Conservation (phyloP, 306 rosid species). For the Gillenia trifoliata region DNA sequence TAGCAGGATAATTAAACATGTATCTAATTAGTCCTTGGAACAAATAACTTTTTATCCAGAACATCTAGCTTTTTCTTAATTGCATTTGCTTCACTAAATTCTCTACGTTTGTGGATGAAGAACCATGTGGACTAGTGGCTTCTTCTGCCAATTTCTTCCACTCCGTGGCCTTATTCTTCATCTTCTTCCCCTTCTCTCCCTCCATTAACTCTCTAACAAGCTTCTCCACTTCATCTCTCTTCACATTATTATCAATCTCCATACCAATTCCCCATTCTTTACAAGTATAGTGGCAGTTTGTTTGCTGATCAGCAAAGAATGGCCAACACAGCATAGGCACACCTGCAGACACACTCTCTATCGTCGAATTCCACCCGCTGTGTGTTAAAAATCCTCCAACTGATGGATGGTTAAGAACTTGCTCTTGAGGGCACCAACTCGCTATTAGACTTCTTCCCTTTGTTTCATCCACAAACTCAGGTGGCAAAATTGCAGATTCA, state of each 20-base stretch:
- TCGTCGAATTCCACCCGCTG: constrained; percentile 1
- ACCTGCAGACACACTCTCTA: constrained; percentile 7
- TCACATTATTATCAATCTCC: background rate
- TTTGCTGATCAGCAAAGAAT: background rate
- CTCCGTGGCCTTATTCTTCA: background rate
- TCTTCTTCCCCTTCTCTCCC: background rate
- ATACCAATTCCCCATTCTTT: background rate
- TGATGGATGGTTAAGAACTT: background rate
- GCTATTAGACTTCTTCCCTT: background rate
- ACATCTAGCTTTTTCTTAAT: background rate
- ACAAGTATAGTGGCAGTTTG: background rate
- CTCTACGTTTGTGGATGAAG: constrained; percentile 9
- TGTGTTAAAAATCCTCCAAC: constrained; percentile 12
- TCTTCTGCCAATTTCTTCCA: constrained; percentile 7
- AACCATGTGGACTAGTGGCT: background rate
- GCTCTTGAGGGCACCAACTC: constrained; percentile 11
- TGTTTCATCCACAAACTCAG: background rate
- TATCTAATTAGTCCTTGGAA: too few relatives aligned
- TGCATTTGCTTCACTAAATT: background rate
- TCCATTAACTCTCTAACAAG: constrained; percentile 5
- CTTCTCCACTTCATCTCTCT: background rate
- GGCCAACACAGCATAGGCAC: constrained; percentile 18
- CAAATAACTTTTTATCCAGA: background rate
- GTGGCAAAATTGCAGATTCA: background rate
- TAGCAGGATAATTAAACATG: too few relatives aligned